Evolutionary conservation across 1,284 basidiomycete species (phyloP), one percentile per base, ranked within the genome.

Genomic region (Chalciporus sp.): DNA sequence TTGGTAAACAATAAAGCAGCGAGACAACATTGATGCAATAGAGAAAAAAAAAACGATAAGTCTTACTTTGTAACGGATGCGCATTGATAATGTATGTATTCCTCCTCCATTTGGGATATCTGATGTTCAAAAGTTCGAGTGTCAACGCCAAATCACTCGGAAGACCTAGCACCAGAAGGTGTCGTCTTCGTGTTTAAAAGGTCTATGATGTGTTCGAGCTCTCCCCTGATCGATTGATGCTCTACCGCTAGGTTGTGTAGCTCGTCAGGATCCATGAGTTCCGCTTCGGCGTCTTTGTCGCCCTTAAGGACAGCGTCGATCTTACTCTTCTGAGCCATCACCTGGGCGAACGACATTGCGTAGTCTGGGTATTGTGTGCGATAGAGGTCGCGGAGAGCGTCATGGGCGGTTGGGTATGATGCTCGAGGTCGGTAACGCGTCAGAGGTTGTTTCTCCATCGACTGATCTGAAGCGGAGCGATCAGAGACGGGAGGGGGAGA

Each of bases 191-290:
- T 57, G 43, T 72, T 23, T 23, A 23, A 76, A 37, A 73, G 67
- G 7, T 72, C 69, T 37, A 68, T 75, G 47, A 85, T 81, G 40
- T 62, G 69, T 59, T 77, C 73, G 28, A 86, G 61, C 55, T 83
- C 82, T 29, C 72, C 72, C 61, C 74, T 71, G 58, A 75, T 67
- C 39, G 68, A 69, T 53, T 72, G 70, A 60, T 81, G 73, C 9
- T 77, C 74, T 14, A 59, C 60, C 40, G 63, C 76, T 40, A 87
- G 65, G 55, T 73, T 74, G 48, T 66, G 58, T 53, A 86, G 58
- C 20, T 82, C 82, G 28, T 86, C 83, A 5, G 72, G 65, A 57
- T 78, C 76, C 73, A 85, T 68, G 51, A 85, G 54, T 35, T 82
- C 82, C 19, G 71, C 61, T 35, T 69, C 68, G 11, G 47, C 65